These are phyloP conservation scores for Paratinospora sagittata DNA, from an alignment of 164 flowering plant genomes.

Conservation along the genomic window DNA sequence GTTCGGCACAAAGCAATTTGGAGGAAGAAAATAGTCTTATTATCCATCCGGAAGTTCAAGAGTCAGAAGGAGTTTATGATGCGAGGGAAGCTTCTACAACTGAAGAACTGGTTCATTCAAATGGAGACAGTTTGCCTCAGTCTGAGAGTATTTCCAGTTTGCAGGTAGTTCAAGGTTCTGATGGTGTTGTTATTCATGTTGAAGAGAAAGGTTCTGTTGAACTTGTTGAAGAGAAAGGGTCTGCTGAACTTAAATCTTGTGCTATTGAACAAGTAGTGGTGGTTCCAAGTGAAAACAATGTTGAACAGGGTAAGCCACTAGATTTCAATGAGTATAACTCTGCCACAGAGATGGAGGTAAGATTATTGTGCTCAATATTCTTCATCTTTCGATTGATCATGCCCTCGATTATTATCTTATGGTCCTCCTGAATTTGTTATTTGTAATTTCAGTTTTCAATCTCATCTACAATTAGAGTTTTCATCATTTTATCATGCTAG, in stretches of 20 bases:
- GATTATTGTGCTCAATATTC: not conserved
- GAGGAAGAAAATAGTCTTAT: conserved; percentile 45
- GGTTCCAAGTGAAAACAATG: not conserved
- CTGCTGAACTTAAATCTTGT: conserved; percentile 7
- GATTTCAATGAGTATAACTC: conserved; percentile 50
- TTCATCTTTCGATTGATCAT: not conserved
- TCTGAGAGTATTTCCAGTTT: not conserved
- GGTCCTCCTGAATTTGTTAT: not conserved
- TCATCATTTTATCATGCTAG: not conserved
- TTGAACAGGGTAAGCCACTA: conserved; percentile 37
- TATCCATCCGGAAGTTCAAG: conserved; percentile 6
- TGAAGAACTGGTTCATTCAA: not conserved
- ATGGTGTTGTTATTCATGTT: not conserved
- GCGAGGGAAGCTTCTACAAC: conserved; percentile 7
- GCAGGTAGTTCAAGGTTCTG: not conserved
- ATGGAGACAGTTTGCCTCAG: not conserved
- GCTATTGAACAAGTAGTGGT: not conserved
- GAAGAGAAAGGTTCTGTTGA: conserved; percentile 8
- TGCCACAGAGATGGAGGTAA: conserved; percentile 78
- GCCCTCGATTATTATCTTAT: not conserved
- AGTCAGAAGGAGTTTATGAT: conserved; percentile 15
- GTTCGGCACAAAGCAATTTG: conserved; percentile 40
- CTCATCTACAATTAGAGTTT: not conserved
- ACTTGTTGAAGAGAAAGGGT: conserved; percentile 4
- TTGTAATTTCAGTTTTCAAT: not conserved